Conservation (phyloP, 1,284 basidiomycete species). For the Ceratobasidium sp. region DNA sequence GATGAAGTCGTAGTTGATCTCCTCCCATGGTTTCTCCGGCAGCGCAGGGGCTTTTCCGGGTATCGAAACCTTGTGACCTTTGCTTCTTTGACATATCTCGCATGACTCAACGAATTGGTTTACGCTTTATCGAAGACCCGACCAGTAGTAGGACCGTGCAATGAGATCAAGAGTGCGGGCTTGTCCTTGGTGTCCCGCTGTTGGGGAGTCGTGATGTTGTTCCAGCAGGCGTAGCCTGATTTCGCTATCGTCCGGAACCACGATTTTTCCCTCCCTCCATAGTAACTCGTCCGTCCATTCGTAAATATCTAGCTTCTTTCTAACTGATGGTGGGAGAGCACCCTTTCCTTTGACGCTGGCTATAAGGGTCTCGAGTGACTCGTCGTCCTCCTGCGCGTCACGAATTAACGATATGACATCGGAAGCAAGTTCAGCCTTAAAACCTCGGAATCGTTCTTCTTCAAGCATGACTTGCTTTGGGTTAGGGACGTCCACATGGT, state of each 20-base stretch:
- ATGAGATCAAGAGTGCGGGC: not conserved
- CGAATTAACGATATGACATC: too few relatives aligned
- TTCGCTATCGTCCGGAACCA: not conserved
- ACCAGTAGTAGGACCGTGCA: not conserved
- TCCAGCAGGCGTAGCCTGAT: not conserved
- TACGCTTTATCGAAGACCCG: not conserved
- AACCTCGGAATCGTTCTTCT: too few relatives aligned
- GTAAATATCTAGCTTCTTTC: not conserved
- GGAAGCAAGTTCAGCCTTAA: too few relatives aligned
- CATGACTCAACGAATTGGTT: not conserved
- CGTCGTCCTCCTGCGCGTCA: too few relatives aligned
- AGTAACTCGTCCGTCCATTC: not conserved
- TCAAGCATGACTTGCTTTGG: too few relatives aligned
- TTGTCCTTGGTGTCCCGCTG: not conserved
- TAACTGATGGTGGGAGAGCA: too few relatives aligned
- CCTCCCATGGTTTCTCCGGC: not conserved
- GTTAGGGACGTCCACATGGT: too few relatives aligned
- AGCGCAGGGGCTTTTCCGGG: not conserved
- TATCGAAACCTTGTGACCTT: not conserved
- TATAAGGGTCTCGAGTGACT: too few relatives aligned
- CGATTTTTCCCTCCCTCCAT: not conserved
- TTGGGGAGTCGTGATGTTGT: not conserved
- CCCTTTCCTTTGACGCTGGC: too few relatives aligned
- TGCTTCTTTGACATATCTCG: not conserved
- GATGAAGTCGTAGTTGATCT: slow-evolving; percentile 4